Evolutionary conservation across 2,329 filamentous ascomycete species (phyloP), one percentile per base, ranked within the genome.

Genomic region (Dactylellina drechsleri): DNA sequence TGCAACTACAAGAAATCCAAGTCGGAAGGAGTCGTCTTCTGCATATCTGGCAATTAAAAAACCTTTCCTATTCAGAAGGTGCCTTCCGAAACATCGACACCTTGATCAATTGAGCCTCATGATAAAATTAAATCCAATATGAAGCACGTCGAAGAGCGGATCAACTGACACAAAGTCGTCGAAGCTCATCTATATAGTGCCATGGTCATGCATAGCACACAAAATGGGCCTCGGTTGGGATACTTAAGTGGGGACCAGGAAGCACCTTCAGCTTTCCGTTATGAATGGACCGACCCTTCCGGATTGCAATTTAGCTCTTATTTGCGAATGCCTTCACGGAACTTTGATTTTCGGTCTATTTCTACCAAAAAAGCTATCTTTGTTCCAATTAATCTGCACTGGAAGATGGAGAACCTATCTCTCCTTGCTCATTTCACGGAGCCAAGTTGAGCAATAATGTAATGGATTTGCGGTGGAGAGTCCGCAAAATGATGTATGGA

Each of bases 261-360:
- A 50, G 58, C 66, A 70, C 57, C 66, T 70, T 70, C 57, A 50
- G 23, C 16, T 47, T 64, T 71, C 45, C 61, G 50, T 49, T 61
- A 41, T 16, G 50, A 40, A 41, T 62, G 66, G 57, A 54, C 58
- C 53, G 50, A 64, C 54, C 52, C 23, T 62, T 50, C 31, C 49
- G 43, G n/a, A 47, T 36, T n/a, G 43, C 26, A 59, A 59, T 47
- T 49, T 57, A 52, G 50, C 26, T 66, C 31, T 36, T 36, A 36
- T 36, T 36, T 10, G 31, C 31, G 31, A 36, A 36, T 36, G 31
- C 31, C 31, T 36, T 36, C 31, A 10, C 10, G 31, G 31, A 36
- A 10, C 31, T 36, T 36, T 36, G 31, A 36, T 36, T 10, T 36
- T 36, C 31, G 31, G 31, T 36, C 2, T 36, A 36, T 36, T 36